A percentile compares a stretch with the other conserved stretches of the same genome.
Conservation (phyloP, 352 stramenopile species). For the Globisporangium canariense region DNA sequence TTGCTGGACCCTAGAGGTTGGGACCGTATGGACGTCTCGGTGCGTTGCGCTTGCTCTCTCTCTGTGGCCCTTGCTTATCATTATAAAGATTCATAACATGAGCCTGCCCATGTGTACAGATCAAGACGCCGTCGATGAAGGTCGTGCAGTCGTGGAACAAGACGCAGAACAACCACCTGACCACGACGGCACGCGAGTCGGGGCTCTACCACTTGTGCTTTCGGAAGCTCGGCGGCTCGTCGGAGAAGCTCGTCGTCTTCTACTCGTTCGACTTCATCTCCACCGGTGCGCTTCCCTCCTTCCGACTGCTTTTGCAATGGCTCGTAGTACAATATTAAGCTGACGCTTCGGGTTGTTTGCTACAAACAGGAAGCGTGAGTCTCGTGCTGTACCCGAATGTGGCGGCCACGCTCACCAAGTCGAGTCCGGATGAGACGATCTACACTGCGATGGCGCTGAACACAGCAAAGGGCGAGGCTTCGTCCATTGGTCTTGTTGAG, state of each 20-base stretch:
- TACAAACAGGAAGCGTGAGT: slow-evolving; percentile 30
- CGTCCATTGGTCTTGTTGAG: slow-evolving; percentile 64
- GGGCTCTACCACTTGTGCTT: slow-evolving; percentile 83
- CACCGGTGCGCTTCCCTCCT: slow-evolving; percentile 21
- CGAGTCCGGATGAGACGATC: slow-evolving; percentile 32
- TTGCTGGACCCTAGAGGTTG: slow-evolving; percentile 50
- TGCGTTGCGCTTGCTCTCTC: slow-evolving; percentile 14
- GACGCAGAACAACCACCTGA: slow-evolving; percentile 59
- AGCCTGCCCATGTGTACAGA: slow-evolving; percentile 16
- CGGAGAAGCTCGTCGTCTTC: slow-evolving; percentile 53
- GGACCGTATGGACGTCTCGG: slow-evolving; percentile 50
- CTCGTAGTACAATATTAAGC: background rate
- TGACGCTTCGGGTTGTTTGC: background rate
- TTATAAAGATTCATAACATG: background rate
- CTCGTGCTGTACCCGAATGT: slow-evolving; percentile 60
- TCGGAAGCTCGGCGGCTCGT: slow-evolving; percentile 54
- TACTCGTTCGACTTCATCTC: slow-evolving; percentile 85
- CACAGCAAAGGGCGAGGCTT: slow-evolving; percentile 37
- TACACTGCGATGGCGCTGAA: slow-evolving; percentile 60
- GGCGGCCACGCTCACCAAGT: slow-evolving; percentile 54
- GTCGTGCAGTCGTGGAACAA: slow-evolving; percentile 52
- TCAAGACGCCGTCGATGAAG: slow-evolving; percentile 52
- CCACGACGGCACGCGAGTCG: slow-evolving; percentile 57
- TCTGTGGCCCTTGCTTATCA: background rate
- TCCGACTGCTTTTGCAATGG: background rate